Base-by-base conservation (phyloP, 345 rosid species). In the Rhizophora apiculata region DNA sequence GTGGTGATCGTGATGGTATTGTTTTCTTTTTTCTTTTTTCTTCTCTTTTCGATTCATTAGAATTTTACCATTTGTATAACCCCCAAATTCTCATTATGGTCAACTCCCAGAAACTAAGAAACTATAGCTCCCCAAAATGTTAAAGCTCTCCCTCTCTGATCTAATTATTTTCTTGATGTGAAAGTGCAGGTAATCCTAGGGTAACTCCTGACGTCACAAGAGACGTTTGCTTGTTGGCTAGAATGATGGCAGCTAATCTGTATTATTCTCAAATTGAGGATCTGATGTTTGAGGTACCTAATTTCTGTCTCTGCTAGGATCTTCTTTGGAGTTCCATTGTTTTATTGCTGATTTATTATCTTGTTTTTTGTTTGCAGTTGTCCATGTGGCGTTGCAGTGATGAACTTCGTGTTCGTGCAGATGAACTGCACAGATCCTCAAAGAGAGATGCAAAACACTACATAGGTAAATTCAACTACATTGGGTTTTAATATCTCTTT, bases 311-410 rank as follows among this genome's bases (percentile, higher is more conserved):
- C 7, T 24, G 6, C 29, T 68, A 13, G 30, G 22, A 58, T 43
- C 30, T 68, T 30, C 3, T 26, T 19, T 3, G 21, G 30, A 36
- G 20, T 6, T 58, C 46, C n/a, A 34, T 58, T 32, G 15, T 55
- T 18, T n/a, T 67, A n/a, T 67, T 24, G 13, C 18, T 49, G 11
- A 27, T 1, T 1, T 21, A 22, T 37, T 29, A 36, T 32, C 55
- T 39, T 27, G 5, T 13, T 54, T 24, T 3, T 57, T 37, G 32
- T 55, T 21, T 53, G 82, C 87, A 95, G 99, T 69, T 96, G 82
- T 96, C 99, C 57, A 96, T 96, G 99, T 96, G 99, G 99, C 96
- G 98, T 76, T 96, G 99, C 84, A 96, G 83, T 69, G 97, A 89
- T 68, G 99, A 96, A 79, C 96, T 96, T 63, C 97, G 96, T 63